These are phyloP conservation scores for Dothistroma septosporum DNA, from an alignment of 2,329 filamentous ascomycete species.

Conservation along the genomic window DNA sequence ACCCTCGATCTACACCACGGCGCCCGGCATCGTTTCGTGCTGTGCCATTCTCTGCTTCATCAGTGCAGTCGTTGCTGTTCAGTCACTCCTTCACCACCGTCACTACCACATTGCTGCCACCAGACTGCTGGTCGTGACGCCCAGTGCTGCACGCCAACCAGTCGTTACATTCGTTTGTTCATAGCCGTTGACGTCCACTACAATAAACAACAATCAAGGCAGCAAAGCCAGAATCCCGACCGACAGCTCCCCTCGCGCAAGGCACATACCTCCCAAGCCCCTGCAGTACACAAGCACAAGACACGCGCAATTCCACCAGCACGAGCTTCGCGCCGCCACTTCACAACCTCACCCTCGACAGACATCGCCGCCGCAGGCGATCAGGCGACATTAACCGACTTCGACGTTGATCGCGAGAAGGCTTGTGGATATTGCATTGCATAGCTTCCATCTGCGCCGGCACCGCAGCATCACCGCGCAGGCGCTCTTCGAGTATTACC, in stretches of 20 bases:
- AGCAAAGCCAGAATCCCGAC: neutral
- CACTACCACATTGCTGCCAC: neutral
- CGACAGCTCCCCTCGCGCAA: conserved; percentile 12
- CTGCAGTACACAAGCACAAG: conserved; percentile 13
- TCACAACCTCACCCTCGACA: conserved; percentile 4
- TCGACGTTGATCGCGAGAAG: conserved; percentile 18
- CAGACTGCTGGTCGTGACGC: conserved; percentile 19
- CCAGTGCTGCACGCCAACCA: conserved; percentile 17
- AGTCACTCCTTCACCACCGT: conserved; percentile 16
- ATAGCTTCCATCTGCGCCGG: conserved; percentile 13
- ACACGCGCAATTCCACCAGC: conserved; percentile 18
- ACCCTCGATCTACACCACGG: neutral
- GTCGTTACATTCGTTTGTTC: conserved; percentile 24
- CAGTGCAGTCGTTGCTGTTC: neutral
- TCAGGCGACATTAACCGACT: conserved; percentile 10
- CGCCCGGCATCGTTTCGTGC: too few relatives aligned
- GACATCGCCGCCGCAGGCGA: conserved; percentile 9
- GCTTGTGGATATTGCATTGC: conserved; percentile 8
- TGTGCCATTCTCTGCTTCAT: neutral
- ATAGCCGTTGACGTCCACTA: neutral
- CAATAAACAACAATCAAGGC: conserved; percentile 3
- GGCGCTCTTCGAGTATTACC: conserved; percentile 11
- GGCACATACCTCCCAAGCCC: conserved; percentile 20
- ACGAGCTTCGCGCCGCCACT: conserved; percentile 8
- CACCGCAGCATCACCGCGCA: conserved; percentile 16